Evolutionary conservation across 345 rosid genomes (phyloP), one percentile per base, ranked within the genome.

Genomic region (Acer negundo): DNA sequence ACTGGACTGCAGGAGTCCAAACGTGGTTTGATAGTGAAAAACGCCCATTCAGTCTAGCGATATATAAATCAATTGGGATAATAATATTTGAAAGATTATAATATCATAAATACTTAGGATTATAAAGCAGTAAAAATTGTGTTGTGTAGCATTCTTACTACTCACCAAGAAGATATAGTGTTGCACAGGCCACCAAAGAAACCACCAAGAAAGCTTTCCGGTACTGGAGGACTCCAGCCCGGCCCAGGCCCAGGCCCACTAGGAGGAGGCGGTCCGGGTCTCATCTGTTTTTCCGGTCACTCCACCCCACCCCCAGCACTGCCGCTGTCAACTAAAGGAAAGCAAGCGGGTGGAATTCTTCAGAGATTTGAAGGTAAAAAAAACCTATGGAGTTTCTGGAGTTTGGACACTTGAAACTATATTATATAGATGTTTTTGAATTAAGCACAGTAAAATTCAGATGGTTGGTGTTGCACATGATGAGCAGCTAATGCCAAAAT

Each of bases 81-180:
- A 8, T 7, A 42, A 42, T 42, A 42, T 42, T 42, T 42, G 10
- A 7, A 42, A 42, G 46, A 11, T 10, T 10, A 42, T 42, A 42
- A 42, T 15, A 15, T 49, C 55, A 49, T 49, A 49, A 49, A 49
- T 10, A 49, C 17, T 7, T 58, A 19, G 62, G 62, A n/a, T 3
- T 58, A 6, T 68, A 7, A 24, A 23, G 40, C 62, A 17, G 19
- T 24, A 9, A 15, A 24, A 17, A 55, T 15, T 19, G 62, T 16
- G 38, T 9, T 6, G 19, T 61, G 46, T n/a, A 12, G 66, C 17
- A 58, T 7, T 38, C 15, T 26, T 17, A 26, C 47, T 23, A 26
- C 62, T 23, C 62, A 78, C 84, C 88, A 80, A 78, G 86, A 80
- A 13, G 82, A 78, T 7, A 78, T 9, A 46, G 74, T 2, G 77